Evolutionary conservation across 176 grass and related monocot species (phyloP), one percentile per base, ranked within the genome.

Genomic region (Chloris gayana): DNA sequence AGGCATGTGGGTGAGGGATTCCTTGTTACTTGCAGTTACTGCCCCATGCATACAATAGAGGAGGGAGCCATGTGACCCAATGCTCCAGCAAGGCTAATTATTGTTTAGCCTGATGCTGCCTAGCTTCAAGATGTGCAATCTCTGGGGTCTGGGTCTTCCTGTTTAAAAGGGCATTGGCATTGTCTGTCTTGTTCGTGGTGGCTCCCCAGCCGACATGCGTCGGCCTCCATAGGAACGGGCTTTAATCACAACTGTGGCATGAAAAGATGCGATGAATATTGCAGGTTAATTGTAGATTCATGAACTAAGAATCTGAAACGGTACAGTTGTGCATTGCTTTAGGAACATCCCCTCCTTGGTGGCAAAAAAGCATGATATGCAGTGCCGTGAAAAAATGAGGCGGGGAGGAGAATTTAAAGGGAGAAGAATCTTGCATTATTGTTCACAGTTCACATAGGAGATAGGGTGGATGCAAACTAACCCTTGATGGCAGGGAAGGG

Each of bases 11-110:
- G 72, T 27, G 58, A 47, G 27, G 75, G 78, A 78, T 86, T 67
- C 78, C 45, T 81, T 73, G 72, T 82, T 85, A 85, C 87, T 73
- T 67, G 59, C 78, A 85, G 67, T 82, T 78, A 86, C 87, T 77
- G 59, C 78, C 22, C 60, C 60, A 71, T 59, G 69, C 35, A 89
- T 85, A 77, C 59, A 89, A 85, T 73, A 85, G 57, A 72, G 50
- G 70, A 25, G 65, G 77, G 21, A 64, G 71, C 70, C 82, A 89
- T 89, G 87, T 85, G 82, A 37, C 58, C 13, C 84, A 73, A 47
- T 83, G 81, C 46, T 39, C 67, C 45, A 27, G 37, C 80, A 78
- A 45, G 76, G 82, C 82, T 80, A 68, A 89, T 89, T 85, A 84
- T 89, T 85, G 76, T 61, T 70, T 74, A 72, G 59, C 18, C 59